Evolutionary conservation across 768 basidiomycete species (phyloP), one percentile per base, ranked within the genome.

Genomic region (Lactarius quietus): DNA sequence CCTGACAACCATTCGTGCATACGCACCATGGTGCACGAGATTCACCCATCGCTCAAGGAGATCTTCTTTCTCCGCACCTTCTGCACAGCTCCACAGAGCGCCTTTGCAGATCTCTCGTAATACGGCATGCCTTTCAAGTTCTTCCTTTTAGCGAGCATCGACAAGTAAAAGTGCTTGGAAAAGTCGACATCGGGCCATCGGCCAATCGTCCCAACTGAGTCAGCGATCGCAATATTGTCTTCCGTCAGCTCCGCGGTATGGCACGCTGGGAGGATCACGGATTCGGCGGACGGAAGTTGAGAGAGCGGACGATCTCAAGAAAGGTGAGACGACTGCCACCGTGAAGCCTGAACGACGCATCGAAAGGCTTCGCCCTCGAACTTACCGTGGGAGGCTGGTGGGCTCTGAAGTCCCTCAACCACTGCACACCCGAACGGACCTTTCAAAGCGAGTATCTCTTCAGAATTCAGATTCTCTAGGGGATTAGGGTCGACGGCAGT

Each of bases 171-270:
- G 3, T 38, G 14, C 28, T 29, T 41, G 1, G 62, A 43, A 26
- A 67, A 26, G 9, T 43, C 41, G 41, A 43, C 18, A 20, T 43
- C 41, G n/a, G 8, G 41, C 41, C 41, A 43, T 43, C 20, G 41
- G 20, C 41, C 41, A 43, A 43, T 43, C 18, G 41, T 43, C 41
- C 41, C 41, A 3, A 43, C 41, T 2, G 41, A 18, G 41, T n/a
- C 41, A 6, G 41, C 8, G n/a, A 43, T 43, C 41, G 20, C 41
- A 43, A 43, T 43, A 43, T 20, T 43, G 39, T 57, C 65, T 10
- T 63, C 23, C 56, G 62, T 33, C 62, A 63, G 23, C 53, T 55
- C 41, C 28, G 41, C 41, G 20, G 41, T 43, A 18, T 43, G 20
- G 20, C 41, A 43, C 41, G 41, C 41, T 4, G 41, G 23, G 4